Evolutionary conservation across 768 basidiomycete species (phyloP).

Genomic region (Kwoniella mangroviensis): DNA sequence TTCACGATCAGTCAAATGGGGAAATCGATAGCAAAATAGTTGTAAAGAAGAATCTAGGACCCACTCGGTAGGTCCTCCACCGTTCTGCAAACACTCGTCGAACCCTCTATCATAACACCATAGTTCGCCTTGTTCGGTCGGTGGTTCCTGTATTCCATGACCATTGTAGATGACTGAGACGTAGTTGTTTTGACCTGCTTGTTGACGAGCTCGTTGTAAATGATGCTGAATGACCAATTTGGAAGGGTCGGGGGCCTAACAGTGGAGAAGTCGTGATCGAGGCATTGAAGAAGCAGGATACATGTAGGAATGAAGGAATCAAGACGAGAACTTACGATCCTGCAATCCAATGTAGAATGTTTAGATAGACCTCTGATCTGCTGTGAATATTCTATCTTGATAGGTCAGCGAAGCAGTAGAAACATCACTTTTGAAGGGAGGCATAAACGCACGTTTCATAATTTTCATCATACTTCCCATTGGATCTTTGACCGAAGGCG

Average conservation of each 20-base stretch:
- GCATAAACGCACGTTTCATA: conserved; percentile 46
- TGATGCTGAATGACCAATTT: conserved; percentile 45
- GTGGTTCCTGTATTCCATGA: conserved; percentile 53
- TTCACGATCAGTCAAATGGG: too few species aligned
- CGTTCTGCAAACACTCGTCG: conserved; percentile 42
- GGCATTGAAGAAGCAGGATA: too few species aligned
- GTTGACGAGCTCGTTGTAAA: conserved; percentile 40
- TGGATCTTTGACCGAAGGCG: conserved; percentile 42
- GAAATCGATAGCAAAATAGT: not conserved
- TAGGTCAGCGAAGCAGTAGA: too few species aligned
- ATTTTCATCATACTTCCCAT: conserved; percentile 45
- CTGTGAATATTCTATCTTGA: conserved; percentile 21
- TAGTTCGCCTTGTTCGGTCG: conserved; percentile 52
- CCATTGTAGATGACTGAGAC: conserved; percentile 46
- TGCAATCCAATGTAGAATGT: conserved; percentile 13
- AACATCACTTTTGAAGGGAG: not conserved
- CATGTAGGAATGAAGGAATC: too few species aligned
- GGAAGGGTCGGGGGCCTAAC: conserved; percentile 45
- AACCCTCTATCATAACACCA: conserved; percentile 52
- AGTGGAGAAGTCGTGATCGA: not conserved
- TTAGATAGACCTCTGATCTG: conserved; percentile 16
- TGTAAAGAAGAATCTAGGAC: conserved; percentile 8
- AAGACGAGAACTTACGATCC: conserved; percentile 20
- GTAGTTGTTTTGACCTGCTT: conserved; percentile 44
- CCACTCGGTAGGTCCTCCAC: conserved; percentile 47